Evolutionary conservation across 2,329 filamentous ascomycete species (phyloP), one percentile per base, ranked within the genome.

Genomic region (Hypomyces rosellus): DNA sequence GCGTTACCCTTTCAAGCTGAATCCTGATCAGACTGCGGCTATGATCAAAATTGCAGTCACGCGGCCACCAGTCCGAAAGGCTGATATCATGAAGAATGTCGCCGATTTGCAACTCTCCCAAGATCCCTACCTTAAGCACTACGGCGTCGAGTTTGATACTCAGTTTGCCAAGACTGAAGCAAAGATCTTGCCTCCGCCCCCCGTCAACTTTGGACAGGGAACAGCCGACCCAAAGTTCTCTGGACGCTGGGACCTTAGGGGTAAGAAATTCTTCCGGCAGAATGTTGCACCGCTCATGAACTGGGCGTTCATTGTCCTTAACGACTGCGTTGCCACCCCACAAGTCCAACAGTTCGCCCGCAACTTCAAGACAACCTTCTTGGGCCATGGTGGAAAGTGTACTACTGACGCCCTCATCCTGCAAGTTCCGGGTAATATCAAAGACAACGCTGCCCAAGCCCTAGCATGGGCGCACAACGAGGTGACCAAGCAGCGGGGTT

Each of bases 41-140:
- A 99, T 99, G 93, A 96, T 99, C 72, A 92, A 87, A 66, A 89
- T 92, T 60, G 91, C 92, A 0, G 92, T 96, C 4, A 89, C 86
- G 5, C 78, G 85, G 1, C 93, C 93, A 0, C 64, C 66, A 0
- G 65, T 82, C 30, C 87, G 93, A n/a, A 79, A 81, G 57, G 59
- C 65, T 0, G 81, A 86, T 16, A 90, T 97, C 58, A 58, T 68
- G 49, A 50, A 49, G 6, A 63, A 64, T 37, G 70, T 82, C 45
- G 65, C 78, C 3, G 86, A 86, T 14, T 79, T 96, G 8, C 63
- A 70, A 0, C 78, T 86, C 56, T 74, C 92, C 0, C 72, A 82
- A 9, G 93, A 99, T 57, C 79, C 76, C 0, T 84, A 86, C 45
- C 75, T 96, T 1, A 72, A 73, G 2, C 75, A 83, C 45, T 97